Percentiles rank a stretch among this genome's conserved stretches.
Conservation (phyloP, 495 filamentous ascomycete genomes). For the Aspergillus avenaceus region DNA sequence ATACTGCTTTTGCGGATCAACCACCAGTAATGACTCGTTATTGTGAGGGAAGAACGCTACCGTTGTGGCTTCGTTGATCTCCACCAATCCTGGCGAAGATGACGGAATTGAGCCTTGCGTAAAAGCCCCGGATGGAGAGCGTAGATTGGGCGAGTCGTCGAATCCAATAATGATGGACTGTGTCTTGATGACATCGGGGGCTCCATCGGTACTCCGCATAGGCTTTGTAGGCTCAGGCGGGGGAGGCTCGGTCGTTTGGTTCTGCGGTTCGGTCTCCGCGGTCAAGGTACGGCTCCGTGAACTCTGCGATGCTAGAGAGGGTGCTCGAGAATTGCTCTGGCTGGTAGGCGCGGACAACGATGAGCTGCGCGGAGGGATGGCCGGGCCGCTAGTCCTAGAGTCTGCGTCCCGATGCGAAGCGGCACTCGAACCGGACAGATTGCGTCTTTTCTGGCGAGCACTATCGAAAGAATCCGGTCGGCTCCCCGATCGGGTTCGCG, state of each 20-base stretch:
- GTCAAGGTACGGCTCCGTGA: constrained; percentile 54
- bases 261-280: constrained; percentile 31
- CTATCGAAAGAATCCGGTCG: constrained; percentile 30
- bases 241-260: constrained; percentile 19
- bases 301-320: constrained; percentile 64
- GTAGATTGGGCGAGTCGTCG: constrained; percentile 35
- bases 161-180: constrained; percentile 27
- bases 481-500: constrained; percentile 30
- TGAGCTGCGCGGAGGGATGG: constrained; percentile 57
- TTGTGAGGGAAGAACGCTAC: constrained; percentile 83
- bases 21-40: constrained; percentile 74
- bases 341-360: constrained; percentile 71
- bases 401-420: constrained; percentile 19
- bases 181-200: constrained; percentile 18
- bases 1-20: constrained; percentile 59
- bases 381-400: constrained; percentile 22
- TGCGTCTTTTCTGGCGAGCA: constrained; percentile 28
- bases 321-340: constrained; percentile 59
- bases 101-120: constrained; percentile 47
- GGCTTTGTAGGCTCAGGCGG: constrained; percentile 6
- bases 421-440: constrained; percentile 36
- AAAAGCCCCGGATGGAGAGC: constrained; percentile 42
- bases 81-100: constrained; percentile 47
- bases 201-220: background rate
- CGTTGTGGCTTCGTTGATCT: constrained; percentile 70